These are phyloP conservation scores for Blastosporella zonata DNA, from an alignment of 1,284 basidiomycete genomes.

Conservation along the genomic window DNA sequence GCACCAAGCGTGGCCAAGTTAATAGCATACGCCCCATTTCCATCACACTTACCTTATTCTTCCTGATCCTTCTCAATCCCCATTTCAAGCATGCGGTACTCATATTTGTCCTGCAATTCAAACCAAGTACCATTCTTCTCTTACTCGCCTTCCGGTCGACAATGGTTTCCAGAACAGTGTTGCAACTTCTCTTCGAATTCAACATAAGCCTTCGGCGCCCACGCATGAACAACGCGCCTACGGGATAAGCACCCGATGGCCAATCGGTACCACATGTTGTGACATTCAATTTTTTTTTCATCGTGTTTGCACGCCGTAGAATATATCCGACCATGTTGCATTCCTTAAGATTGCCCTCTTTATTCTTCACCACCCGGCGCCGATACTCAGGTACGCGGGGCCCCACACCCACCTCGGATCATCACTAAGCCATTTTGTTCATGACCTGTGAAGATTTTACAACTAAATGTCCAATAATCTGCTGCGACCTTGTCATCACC, in stretches of 20 bases:
- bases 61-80: slow-evolving; percentile 8
- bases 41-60: slow-evolving; percentile 14
- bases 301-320: background rate
- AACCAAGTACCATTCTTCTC: slow-evolving; percentile 7
- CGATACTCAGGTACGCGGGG: slow-evolving; percentile 13
- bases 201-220: background rate
- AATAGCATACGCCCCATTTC: slow-evolving; percentile 3
- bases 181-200: slow-evolving; percentile 3
- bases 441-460: slow-evolving; percentile 8
- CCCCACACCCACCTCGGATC: slow-evolving; percentile 14
- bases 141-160: slow-evolving; percentile 7
- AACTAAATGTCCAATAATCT: background rate
- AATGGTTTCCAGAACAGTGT: slow-evolving; percentile 5
- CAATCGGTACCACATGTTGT: background rate
- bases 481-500: slow-evolving; percentile 6
- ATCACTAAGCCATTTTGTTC: slow-evolving; percentile 7
- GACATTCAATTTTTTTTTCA: slow-evolving; percentile 9
- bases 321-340: slow-evolving; percentile 8
- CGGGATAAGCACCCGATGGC: slow-evolving; percentile 1
- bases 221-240: background rate
- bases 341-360: slow-evolving; percentile 2
- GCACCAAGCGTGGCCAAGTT: slow-evolving; percentile 8
- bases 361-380: background rate
- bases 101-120: slow-evolving; percentile 4
- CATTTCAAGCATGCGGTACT: slow-evolving; percentile 13